Evolutionary conservation across 2,329 filamentous ascomycete species (phyloP), one percentile per base, ranked within the genome.

Genomic region (Cordyceps farinosa): DNA sequence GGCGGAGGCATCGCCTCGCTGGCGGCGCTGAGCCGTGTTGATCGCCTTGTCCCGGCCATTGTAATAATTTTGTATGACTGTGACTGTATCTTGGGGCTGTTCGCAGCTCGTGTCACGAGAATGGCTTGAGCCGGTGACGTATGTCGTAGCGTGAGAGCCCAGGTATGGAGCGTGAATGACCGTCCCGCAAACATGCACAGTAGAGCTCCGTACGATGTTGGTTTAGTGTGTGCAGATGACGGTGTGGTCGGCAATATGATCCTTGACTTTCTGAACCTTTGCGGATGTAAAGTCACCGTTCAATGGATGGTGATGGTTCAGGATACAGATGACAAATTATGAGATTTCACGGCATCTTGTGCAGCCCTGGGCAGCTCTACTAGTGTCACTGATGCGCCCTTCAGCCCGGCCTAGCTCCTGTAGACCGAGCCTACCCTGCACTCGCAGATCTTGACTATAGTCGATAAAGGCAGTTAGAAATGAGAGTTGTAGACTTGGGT

Each of bases 11-110:
- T 67, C 4, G 60, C 65, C 13, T 69, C 65, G 59, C 70, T 67
- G n/a, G 71, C 58, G 30, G 67, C 71, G 65, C 73, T 76, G 32
- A 83, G 73, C 45, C 80, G 78, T 11, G 78, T 74, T 3, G 77
- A 79, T 29, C 75, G 73, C 45, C 77, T 73, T 54, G 73, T 75
- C 17, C 68, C 69, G 38, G 76, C 75, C 69, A 76, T 74, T 30
- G 56, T 67, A 47, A 59, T 45, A 9, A 22, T 42, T 29, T 6
- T 58, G 47, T 51, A 32, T 27, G 15, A 40, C 7, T 22, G 29
- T 27, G 30, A 6, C n/a, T 9, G 47, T 58, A 8, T 10, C 7
- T 4, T 22, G 22, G 10, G n/a, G 17, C 6, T 47, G 36, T 17
- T 47, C 3, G 32, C 22, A 15, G 15, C 29, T 34, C 47, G 44